A percentile compares a stretch with the other conserved stretches of the same genome.
Evolutionary conservation across 2,329 filamentous ascomycete genomes (phyloP).

Genomic region (Monosporascus sp.): DNA sequence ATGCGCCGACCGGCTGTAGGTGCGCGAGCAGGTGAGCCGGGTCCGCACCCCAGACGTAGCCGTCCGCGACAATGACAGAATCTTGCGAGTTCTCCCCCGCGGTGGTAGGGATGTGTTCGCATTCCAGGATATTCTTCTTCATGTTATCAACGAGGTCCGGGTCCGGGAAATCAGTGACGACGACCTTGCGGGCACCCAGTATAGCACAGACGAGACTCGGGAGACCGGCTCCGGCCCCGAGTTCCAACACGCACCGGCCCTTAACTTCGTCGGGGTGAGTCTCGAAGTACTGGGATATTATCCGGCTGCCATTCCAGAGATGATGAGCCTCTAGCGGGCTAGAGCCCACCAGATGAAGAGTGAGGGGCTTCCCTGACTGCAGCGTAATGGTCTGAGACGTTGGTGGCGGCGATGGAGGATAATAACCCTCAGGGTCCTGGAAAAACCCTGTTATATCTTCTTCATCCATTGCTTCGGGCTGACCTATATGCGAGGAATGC

Average conservation of each 20-base stretch:
- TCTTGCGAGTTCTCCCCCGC: slow-evolving; percentile 19
- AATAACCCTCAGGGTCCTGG: slow-evolving; percentile 75
- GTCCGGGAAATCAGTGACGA: slow-evolving; percentile 89
- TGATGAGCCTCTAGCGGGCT: slow-evolving; percentile 87
- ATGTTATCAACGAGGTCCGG: slow-evolving; percentile 76
- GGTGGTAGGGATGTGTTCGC: slow-evolving; percentile 32
- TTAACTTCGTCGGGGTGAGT: slow-evolving; percentile 57
- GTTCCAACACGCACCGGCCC: slow-evolving; percentile 71
- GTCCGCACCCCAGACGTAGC: slow-evolving; percentile 79
- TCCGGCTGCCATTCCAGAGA: slow-evolving; percentile 84
- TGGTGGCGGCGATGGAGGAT: slow-evolving; percentile 69
- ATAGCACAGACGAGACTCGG: slow-evolving; percentile 74
- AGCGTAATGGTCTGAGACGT: slow-evolving; percentile 69
- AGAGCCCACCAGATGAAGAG: slow-evolving; percentile 75
- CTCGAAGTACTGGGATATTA: slow-evolving; percentile 75
- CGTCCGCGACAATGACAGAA: slow-evolving; percentile 50
- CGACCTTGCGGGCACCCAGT: slow-evolving; percentile 63
- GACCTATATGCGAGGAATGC: background rate
- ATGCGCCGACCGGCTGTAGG: slow-evolving; percentile 35
- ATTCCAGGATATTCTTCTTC: slow-evolving; percentile 64
- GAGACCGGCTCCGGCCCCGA: slow-evolving; percentile 83
- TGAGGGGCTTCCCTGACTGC: slow-evolving; percentile 58
- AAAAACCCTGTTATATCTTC: slow-evolving; percentile 49
- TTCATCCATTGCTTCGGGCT: slow-evolving; percentile 10
- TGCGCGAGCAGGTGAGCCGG: slow-evolving; percentile 52